A percentile compares a stretch with the other conserved stretches of the same genome.
Evolutionary conservation across 129 eudicot genomes (phyloP).

Genomic region (Mikania micrantha): DNA sequence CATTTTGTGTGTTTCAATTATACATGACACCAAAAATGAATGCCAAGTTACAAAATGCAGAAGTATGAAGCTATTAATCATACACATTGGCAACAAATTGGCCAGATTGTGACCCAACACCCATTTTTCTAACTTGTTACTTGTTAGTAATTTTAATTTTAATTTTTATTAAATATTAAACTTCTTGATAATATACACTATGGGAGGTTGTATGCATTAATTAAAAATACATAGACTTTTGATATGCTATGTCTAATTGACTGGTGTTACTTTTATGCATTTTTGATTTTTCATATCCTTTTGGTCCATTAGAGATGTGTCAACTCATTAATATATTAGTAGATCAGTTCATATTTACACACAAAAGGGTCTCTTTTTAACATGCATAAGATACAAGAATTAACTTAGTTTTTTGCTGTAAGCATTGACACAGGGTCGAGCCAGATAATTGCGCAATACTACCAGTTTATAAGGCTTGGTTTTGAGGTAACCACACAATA

Average conservation of each 20-base stretch:
- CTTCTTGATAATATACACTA: too few species aligned
- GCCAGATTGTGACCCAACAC: too few species aligned
- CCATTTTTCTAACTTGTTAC: too few species aligned
- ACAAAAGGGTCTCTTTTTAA: background rate
- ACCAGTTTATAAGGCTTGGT: conserved; percentile 77
- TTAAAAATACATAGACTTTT: too few species aligned
- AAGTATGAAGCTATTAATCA: too few species aligned
- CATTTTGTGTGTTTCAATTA: background rate
- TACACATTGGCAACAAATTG: too few species aligned
- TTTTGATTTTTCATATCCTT: background rate
- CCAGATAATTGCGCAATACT: conserved; percentile 68
- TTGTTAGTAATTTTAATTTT: too few species aligned
- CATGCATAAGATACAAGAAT: background rate
- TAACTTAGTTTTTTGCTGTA: conserved; percentile 5
- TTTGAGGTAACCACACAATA: conserved; percentile 41
- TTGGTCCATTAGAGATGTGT: background rate
- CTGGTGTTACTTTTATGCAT: background rate
- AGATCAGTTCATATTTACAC: background rate
- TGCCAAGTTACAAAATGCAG: too few species aligned
- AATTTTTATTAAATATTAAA: too few species aligned
- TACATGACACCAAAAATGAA: too few species aligned
- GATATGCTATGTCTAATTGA: too few species aligned
- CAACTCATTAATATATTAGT: background rate
- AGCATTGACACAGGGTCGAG: conserved; percentile 40
- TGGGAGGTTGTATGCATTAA: too few species aligned